Base-by-base conservation (phyloP, 2,329 filamentous ascomycete genomes). In the Falciphora oryzae region DNA sequence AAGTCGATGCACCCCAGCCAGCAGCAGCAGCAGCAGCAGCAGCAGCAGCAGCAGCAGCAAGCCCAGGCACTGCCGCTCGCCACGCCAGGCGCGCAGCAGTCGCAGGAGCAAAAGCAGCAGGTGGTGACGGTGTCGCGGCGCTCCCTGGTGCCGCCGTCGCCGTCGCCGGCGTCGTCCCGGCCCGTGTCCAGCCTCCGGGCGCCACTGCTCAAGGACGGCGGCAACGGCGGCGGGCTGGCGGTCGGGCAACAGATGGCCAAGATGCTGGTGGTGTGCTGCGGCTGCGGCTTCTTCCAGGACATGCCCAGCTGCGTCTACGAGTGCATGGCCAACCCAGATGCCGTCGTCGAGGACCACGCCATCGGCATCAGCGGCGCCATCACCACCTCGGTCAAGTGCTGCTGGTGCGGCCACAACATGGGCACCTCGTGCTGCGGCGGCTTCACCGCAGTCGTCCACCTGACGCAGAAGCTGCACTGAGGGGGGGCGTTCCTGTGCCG, bases 401-500 rank as follows among this genome's bases (percentile, higher is more conserved):
- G 88, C 11, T 91, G 89, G 89, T 92, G 89, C 73, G 79, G 79
- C 58, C 89, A 92, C 75, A 83, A 83, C 62, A 91, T 92, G 88
- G 87, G 80, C 68, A 88, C 83, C 18, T 78, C 76, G 65, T 92
- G 89, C 75, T 92, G 89, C 72, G 82, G 87, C 14, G 89, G 88
- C 10, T 89, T 89, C 76, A 85, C 86, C 14, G 85, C 89, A 1
- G 80, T 88, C 59, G 83, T 92, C 4, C 85, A 88, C 67, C 76
- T 91, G 69, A 85, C 85, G 70, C 87, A 91, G 73, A 83, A 84
- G 66, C 72, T 89, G 62, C 85, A 88, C 70, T 75, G 53, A 56
- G 10, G 4, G 28, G 50, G n/a, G n/a, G n/a, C n/a, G 13, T 14
- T 59, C 16, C 11, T 18, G 4, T 31, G 22, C 18, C 56, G 11